Base-by-base conservation (phyloP, 2,329 filamentous ascomycete genomes). In the Exutisphaerella laricina region DNA sequence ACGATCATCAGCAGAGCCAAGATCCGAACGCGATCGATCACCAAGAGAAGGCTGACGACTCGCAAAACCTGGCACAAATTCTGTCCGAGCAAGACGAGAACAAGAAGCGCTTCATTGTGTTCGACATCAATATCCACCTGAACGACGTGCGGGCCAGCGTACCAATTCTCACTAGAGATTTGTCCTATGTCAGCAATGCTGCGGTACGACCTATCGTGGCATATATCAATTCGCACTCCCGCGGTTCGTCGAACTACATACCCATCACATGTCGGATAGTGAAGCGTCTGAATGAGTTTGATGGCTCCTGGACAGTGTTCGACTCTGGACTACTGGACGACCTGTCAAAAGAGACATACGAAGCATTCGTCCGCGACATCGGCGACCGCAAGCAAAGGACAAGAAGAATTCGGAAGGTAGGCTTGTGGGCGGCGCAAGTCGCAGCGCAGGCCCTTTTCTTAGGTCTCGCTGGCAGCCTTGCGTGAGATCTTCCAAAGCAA, bases 301-400 rank as follows among this genome's bases (percentile, higher is more conserved):
- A 97, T 63, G 92, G 92, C 23, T 86, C 85, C 55, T 97, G 92
- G 92, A 90, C 89, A 3, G 76, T 94, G 20, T 97, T 85, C 62
- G 92, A 98, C 66, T 92, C 85, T 58, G 89, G 88, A 1, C 70
- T 98, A 40, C 88, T 97, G 83, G 87, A 94, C 58, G 92, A 98
- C 66, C 71, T 94, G 48, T 90, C 85, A 5, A 87, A 85, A 51
- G 92, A 96, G 75, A 88, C 88, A 39, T 98, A 98, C 63, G 81
- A 90, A 57, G 92, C 92, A 0, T 97, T 98, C 66, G 88, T 88
- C 26, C 80, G 81, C 50, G 88, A 96, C 63, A 88, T 98, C 22
- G 82, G 88, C 50, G 87, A 97, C 57, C 85, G 96, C 57, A 84
- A 94, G 63, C 86, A 84, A 53, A 81, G 88, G 39, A 84, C 88